Evolutionary conservation across 2,329 filamentous ascomycete genomes (phyloP).

Genomic region (Nothophaeocryptopus gaeumannii): DNA sequence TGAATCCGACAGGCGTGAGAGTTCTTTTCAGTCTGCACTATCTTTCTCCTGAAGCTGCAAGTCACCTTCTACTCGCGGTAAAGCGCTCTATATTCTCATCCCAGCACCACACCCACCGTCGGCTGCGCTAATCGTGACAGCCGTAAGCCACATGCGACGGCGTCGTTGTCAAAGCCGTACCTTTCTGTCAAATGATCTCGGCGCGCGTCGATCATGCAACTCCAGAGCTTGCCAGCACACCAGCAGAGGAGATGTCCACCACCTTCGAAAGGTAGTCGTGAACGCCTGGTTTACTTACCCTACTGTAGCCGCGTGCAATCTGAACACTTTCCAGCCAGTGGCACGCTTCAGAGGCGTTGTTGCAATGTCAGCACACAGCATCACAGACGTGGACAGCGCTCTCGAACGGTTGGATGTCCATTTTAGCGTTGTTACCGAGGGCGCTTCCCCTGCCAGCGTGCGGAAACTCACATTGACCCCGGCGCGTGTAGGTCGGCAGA

Average conservation of each 20-base stretch:
- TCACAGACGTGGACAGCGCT: no score
- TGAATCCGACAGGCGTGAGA: background rate
- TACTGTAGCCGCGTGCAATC: no score
- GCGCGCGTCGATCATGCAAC: conserved; percentile 5
- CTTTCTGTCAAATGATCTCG: conserved; percentile 3
- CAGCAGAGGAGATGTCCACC: background rate
- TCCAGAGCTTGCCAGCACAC: background rate
- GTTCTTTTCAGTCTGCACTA: background rate
- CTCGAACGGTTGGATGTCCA: background rate
- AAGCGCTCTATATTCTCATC: background rate
- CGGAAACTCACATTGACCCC: background rate
- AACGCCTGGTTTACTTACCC: no score
- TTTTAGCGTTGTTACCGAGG: background rate
- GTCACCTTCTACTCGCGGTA: background rate
- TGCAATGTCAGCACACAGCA: no score
- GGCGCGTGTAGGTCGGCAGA: background rate
- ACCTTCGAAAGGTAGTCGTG: no score
- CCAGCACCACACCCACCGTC: background rate
- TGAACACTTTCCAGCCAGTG: no score
- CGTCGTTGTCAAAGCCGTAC: background rate
- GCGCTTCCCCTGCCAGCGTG: no score
- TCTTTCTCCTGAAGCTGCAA: background rate
- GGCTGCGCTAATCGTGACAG: background rate
- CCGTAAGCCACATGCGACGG: conserved; percentile 1
- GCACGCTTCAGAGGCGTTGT: no score